phyloP scores from a whole-genome alignment of 371 early-diverging fungal genomes.

The Mortierella sp. region DNA sequence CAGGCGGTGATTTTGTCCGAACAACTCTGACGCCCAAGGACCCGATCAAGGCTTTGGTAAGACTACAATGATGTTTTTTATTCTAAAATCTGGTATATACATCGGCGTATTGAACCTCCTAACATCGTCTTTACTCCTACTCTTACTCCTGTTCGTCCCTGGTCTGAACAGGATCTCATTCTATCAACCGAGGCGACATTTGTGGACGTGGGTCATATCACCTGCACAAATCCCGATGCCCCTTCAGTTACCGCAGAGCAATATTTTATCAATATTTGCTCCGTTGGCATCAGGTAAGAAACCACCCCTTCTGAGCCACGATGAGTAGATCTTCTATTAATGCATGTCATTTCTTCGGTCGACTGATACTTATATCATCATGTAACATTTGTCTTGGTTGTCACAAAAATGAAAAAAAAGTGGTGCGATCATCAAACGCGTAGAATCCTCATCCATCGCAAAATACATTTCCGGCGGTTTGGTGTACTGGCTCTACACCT shows the following conservation, averaged over 20 bases:
- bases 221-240: slow-evolving; percentile 19
- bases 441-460: slow-evolving; percentile 35
- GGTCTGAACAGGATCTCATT: slow-evolving; percentile 46
- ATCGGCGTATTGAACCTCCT: no score
- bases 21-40: slow-evolving; percentile 33
- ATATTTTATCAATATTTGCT: slow-evolving; percentile 53
- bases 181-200: slow-evolving; percentile 17
- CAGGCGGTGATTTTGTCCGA: slow-evolving; percentile 54
- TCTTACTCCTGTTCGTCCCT: not conserved
- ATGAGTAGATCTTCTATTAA: no score
- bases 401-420: no score
- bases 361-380: no score
- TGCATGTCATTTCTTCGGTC: no score
- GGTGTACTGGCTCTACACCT: slow-evolving; percentile 53
- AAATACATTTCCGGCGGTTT: slow-evolving; percentile 41
- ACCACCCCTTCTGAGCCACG: no score
- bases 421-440: slow-evolving; percentile 45
- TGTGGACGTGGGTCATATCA: slow-evolving; percentile 38
- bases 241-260: slow-evolving; percentile 24
- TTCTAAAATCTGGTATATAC: no score
- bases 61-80: not conserved
- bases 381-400: no score
- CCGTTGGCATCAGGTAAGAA: slow-evolving; percentile 46
- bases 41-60: slow-evolving; percentile 39
- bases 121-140: no score